phyloP scores from a whole-genome alignment of 2,329 filamentous ascomycete genomes.

The Penicillium sp. region DNA sequence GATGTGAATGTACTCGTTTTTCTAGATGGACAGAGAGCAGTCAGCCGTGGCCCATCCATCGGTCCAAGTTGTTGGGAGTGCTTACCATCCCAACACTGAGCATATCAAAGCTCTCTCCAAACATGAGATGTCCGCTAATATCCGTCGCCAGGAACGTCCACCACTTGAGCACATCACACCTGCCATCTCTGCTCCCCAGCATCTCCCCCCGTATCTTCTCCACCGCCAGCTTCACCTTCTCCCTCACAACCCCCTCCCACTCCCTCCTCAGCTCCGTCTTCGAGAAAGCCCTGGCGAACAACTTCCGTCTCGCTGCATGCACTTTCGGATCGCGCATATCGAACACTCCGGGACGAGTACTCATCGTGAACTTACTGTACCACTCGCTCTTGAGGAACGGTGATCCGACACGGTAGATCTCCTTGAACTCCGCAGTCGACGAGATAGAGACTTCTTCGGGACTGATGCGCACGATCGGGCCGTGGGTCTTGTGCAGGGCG shows the following conservation, averaged over 20 bases:
- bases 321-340: conserved; percentile 42
- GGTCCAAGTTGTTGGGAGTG: too few species aligned
- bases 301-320: conserved; percentile 47
- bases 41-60: conserved; percentile 3
- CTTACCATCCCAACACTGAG: conserved; percentile 53
- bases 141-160: conserved; percentile 57
- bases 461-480: conserved; percentile 28
- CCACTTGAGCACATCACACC: conserved; percentile 52
- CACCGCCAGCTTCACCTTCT: conserved; percentile 46
- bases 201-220: conserved; percentile 47
- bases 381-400: conserved; percentile 35
- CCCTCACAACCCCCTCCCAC: conserved; percentile 43
- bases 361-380: conserved; percentile 29
- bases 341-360: conserved; percentile 39
- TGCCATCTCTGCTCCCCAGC: neutral
- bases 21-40: conserved; percentile 23
- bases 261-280: conserved; percentile 18
- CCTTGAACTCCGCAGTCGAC: conserved; percentile 34
- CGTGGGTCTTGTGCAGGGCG: conserved; percentile 29
- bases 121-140: conserved; percentile 55
- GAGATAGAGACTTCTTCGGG: conserved; percentile 39
- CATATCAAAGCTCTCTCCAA: conserved; percentile 57
- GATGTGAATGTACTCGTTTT: conserved; percentile 43
- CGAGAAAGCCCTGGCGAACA: conserved; percentile 47
- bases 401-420: conserved; percentile 34